Evolutionary conservation across 805 yeast species (phyloP).

Genomic region (Ogataea polymorpha): DNA sequence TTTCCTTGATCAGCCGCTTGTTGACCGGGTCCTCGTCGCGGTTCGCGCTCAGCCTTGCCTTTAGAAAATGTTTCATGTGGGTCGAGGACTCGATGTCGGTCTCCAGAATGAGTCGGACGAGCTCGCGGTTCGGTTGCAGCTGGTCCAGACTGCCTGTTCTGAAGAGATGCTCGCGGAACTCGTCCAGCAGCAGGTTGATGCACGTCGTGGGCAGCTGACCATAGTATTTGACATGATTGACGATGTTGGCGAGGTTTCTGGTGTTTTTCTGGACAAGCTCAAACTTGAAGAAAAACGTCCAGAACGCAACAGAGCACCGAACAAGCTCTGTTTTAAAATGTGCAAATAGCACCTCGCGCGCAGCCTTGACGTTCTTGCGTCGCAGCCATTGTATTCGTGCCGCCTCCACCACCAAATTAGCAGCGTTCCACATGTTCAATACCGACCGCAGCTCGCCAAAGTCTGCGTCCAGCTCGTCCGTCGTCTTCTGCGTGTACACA

Average conservation of each 20-base stretch:
- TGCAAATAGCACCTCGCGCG: slow-evolving; percentile 26
- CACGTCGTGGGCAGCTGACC: slow-evolving; percentile 47
- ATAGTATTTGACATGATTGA: slow-evolving; percentile 41
- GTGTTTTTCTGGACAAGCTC: slow-evolving; percentile 45
- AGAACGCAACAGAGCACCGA: slow-evolving; percentile 44
- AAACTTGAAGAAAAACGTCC: slow-evolving; percentile 55
- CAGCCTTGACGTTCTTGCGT: slow-evolving; percentile 17
- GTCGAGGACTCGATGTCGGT: slow-evolving; percentile 32
- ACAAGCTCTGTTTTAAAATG: slow-evolving; percentile 33
- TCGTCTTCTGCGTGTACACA: neutral
- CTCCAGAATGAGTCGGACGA: slow-evolving; percentile 27
- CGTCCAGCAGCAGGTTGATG: slow-evolving; percentile 41
- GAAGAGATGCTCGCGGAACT: slow-evolving; percentile 38
- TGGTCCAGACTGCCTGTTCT: slow-evolving; percentile 26
- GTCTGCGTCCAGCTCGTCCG: slow-evolving; percentile 9
- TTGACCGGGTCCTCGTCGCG: slow-evolving; percentile 29
- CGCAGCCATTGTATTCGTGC: slow-evolving; percentile 27
- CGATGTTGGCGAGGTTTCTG: slow-evolving; percentile 42
- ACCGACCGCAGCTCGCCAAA: slow-evolving; percentile 15
- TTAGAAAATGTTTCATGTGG: slow-evolving; percentile 32
- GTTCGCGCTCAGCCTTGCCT: slow-evolving; percentile 29
- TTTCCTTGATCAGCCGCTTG: slow-evolving; percentile 28
- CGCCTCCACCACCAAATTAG: slow-evolving; percentile 30
- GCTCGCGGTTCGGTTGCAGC: slow-evolving; percentile 22
- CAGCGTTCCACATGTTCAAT: slow-evolving; percentile 22